A percentile compares a stretch with the other conserved stretches of the same genome.
These are phyloP conservation scores for Penicillium taxi DNA, from an alignment of 495 filamentous ascomycete species.

Conservation along the genomic window DNA sequence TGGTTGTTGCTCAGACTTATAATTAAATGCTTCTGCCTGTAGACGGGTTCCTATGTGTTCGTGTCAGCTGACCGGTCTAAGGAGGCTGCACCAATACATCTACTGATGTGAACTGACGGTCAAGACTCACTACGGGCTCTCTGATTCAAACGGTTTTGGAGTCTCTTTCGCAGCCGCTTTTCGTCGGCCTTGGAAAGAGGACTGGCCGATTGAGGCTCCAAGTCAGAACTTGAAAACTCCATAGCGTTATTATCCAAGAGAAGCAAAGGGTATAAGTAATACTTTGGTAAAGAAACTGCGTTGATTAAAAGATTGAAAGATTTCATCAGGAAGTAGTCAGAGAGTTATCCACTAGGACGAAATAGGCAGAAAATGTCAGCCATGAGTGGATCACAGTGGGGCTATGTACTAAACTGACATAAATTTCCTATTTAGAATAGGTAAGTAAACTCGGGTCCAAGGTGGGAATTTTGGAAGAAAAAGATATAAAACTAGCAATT, in stretches of 20 bases:
- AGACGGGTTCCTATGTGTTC: conserved; percentile 1
- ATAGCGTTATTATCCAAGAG: no score
- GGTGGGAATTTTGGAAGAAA: no score
- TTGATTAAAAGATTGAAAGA: not conserved
- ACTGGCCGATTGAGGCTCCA: no score
- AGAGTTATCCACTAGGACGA: conserved; percentile 2
- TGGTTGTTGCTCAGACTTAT: not conserved
- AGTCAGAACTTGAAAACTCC: no score
- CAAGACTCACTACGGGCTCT: conserved; percentile 9
- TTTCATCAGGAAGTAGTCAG: not conserved
- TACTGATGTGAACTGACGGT: not conserved
- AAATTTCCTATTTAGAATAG: no score
- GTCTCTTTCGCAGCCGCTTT: conserved; percentile 5
- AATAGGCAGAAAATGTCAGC: conserved; percentile 5
- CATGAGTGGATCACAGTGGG: no score
- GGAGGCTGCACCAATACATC: no score
- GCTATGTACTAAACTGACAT: no score
- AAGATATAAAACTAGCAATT: no score
- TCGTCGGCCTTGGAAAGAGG: not conserved
- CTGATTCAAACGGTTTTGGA: conserved; percentile 17
- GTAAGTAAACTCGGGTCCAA: no score
- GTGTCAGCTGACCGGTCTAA: not conserved
- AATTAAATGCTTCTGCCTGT: not conserved
- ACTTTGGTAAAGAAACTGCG: not conserved
- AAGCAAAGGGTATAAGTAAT: no score